Conservation (phyloP, 2,329 filamentous ascomycete species). For the Xylariaceae sp. region DNA sequence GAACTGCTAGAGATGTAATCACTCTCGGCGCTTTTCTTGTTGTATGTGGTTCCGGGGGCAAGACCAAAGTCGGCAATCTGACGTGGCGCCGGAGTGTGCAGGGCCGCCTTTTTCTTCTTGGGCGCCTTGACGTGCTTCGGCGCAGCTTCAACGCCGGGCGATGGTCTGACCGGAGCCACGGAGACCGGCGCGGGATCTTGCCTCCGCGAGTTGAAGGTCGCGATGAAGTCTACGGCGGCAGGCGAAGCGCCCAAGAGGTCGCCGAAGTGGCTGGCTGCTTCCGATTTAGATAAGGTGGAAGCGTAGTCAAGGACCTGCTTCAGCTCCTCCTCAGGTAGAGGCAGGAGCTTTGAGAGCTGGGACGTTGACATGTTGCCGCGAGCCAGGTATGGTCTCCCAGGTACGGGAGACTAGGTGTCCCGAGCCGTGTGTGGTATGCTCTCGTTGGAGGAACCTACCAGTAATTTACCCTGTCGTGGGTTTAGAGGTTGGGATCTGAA, state of each 20-base stretch:
- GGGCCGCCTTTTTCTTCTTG: slow-evolving; percentile 52
- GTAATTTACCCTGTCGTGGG: no score
- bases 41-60: slow-evolving; percentile 59
- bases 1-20: slow-evolving; percentile 61
- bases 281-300: slow-evolving; percentile 64
- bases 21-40: slow-evolving; percentile 60
- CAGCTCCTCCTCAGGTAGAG: slow-evolving; percentile 76
- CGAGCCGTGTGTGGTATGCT: no score
- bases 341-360: slow-evolving; percentile 72
- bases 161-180: slow-evolving; percentile 7
- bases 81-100: slow-evolving; percentile 59
- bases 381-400: no score
- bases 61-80: slow-evolving; percentile 58
- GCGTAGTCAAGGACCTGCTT: slow-evolving; percentile 80
- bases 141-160: slow-evolving; percentile 30
- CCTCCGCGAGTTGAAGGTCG: slow-evolving; percentile 67
- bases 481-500: no score
- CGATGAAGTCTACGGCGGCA: slow-evolving; percentile 67
- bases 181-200: slow-evolving; percentile 31
- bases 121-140: slow-evolving; percentile 40
- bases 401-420: no score
- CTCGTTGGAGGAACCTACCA: no score
- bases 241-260: slow-evolving; percentile 84
- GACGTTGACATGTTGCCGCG: slow-evolving; percentile 45
- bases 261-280: slow-evolving; percentile 76